Base-by-base conservation (phyloP, 441 rosid genomes). In the Erysimum cheiri region DNA sequence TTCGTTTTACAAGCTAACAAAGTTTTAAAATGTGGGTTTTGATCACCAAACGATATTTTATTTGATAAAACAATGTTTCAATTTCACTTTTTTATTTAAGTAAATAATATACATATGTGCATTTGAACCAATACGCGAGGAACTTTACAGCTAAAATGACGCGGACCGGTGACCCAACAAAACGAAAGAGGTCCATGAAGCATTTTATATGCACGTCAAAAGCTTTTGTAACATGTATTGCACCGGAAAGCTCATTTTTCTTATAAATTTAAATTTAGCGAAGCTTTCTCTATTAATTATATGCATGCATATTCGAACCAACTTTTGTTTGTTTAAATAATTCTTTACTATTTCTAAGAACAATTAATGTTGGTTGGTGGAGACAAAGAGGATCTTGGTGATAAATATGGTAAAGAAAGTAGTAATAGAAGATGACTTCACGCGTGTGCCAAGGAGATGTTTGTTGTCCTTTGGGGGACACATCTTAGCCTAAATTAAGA, bases 141-240 rank as follows among this genome's bases (percentile, higher is more conserved):
- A 41, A 69, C 79, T 75, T 75, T 75, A 71, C 79, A 75, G 79
- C 79, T 64, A 64, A 57, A 75, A 70, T 64, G 71, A 58, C 54
- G 6, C 52, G 54, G 57, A 56, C 4, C 12, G n/a, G 69, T 32
- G 78, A 67, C 47, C 59, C 64, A 69, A 68, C 24, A 22, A 39
- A 47, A 46, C 48, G 11, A 62, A 61, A 47, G 40, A 55, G 74
- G 70, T 62, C 60, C 72, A 69, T 58, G 43, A 52, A 75, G 29
- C 66, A 54, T 57, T 62, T 69, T 67, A 74, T 44, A 74, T 46
- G 58, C 70, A 46, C 55, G 74, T 68, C 74, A 74, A 74, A 36
- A 68, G 60, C 52, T 68, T 74, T 48, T 60, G 49, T 15, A 59
- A 54, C 4, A 67, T 46, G 9, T 39, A 29, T 36, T 60, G 50